Evolutionary conservation across 2,329 filamentous ascomycete genomes (phyloP).

Genomic region (Botrytis porri): DNA sequence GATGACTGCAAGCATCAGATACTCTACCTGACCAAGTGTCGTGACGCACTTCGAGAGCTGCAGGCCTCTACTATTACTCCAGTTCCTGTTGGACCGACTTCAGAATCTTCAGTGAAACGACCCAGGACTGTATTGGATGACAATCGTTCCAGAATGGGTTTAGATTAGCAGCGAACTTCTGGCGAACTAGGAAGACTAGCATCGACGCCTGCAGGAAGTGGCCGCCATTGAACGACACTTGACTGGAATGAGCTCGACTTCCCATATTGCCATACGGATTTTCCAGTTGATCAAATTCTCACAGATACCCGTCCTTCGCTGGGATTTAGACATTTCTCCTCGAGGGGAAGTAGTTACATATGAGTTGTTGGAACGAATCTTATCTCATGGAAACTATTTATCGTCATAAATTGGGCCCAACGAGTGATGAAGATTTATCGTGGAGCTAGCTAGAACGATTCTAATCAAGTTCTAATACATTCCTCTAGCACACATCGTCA

Average conservation of each 20-base stretch:
- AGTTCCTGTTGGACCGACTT: background rate
- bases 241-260: background rate
- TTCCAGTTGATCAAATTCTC: background rate
- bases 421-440: background rate
- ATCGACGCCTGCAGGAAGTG: background rate
- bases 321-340: background rate
- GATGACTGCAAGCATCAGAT: slow-evolving; percentile 14
- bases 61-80: background rate
- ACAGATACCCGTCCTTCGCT: background rate
- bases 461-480: background rate
- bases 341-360: background rate
- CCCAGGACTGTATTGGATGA: background rate
- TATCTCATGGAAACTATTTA: background rate
- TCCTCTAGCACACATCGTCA: background rate
- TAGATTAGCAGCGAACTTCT: background rate
- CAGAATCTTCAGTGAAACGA: background rate
- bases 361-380: background rate
- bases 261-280: background rate
- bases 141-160: background rate
- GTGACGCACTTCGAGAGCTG: background rate
- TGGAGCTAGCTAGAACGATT: background rate
- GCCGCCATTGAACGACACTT: too few species aligned
- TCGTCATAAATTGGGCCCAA: background rate
- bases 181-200: background rate
- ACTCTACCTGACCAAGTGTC: slow-evolving; percentile 2